Evolutionary conservation across 2,329 filamentous ascomycete species (phyloP), one percentile per base, ranked within the genome.

Genomic region (Colletotrichum destructivum): DNA sequence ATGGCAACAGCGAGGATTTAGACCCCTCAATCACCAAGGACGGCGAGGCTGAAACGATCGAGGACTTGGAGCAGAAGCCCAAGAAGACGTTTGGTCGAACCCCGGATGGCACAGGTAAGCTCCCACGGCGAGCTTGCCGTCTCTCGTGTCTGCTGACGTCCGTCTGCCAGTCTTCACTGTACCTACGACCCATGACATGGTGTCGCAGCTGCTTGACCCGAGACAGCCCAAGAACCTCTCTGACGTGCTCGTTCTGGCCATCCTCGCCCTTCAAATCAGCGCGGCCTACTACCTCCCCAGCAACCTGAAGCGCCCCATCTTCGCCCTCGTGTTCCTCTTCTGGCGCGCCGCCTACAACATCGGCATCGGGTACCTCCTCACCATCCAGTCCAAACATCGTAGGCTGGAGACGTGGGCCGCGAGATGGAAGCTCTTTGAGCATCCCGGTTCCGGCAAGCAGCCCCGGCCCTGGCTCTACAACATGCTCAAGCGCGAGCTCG

Each of bases 161-260:
- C 42, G 59, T 51, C 59, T 42, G n/a, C 42, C 78, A 98, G 96
- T 98, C 78, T 99, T 99, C 81, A 93, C 94, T 70, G 96, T 99
- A 66, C 96, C 96, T 59, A 92, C 94, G 74, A 99, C 96, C 68
- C 95, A 98, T 87, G 96, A 99, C 84, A 98, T 99, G 96, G 96
- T 99, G 77, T 97, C 96, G 62, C 96, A 98, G 84, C 89, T 99
- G 66, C 90, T 99, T 77, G 96, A 97, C 77, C 96, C 96, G 62
- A 93, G 93, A 75, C 93, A 98, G 80, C 95, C 96, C 64, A 99
- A 99, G 87, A 98, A 98, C 81, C 81, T 97, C 49, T 96, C 95
- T 73, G 96, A 99, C 82, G 84, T 91, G 69, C 79, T 93, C 71
- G 95, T 99, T 74, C 87, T 99, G 69, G 87, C 88, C 57, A 92